A percentile compares a stretch with the other conserved stretches of the same genome.
These are phyloP conservation scores for Porpolomopsis calyptriformis DNA, from an alignment of 768 basidiomycete species.

Conservation along the genomic window DNA sequence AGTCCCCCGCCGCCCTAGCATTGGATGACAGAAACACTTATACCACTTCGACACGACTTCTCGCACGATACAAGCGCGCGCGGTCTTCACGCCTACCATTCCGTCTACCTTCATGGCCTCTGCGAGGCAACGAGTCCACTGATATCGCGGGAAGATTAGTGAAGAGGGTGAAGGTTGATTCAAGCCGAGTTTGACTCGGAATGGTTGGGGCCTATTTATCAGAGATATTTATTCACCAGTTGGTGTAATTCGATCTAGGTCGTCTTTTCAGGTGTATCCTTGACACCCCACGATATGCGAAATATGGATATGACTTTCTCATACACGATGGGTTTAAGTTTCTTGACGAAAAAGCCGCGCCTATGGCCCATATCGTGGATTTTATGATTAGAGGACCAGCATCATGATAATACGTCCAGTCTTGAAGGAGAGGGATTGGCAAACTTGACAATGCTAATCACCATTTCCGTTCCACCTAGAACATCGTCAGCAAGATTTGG, in stretches of 20 bases:
- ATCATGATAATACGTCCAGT: no score
- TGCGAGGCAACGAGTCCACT: neutral
- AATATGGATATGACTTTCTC: no score
- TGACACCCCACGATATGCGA: no score
- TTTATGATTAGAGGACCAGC: no score
- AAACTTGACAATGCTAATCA: no score
- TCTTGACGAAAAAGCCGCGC: no score
- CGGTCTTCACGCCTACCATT: neutral
- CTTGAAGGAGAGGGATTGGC: no score
- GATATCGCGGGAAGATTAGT: neutral
- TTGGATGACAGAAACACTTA: neutral
- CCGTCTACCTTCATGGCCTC: neutral
- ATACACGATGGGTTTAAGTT: no score
- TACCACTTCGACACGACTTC: slow-evolving; percentile 1
- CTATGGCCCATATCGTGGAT: no score
- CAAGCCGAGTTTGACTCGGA: neutral
- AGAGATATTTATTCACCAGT: neutral
- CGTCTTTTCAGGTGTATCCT: neutral
- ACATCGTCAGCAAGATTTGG: no score
- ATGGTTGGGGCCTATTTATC: neutral
- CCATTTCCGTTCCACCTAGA: neutral
- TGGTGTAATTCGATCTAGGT: neutral
- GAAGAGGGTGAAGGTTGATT: slow-evolving; percentile 1
- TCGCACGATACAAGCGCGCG: neutral
- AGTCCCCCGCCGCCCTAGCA: slow-evolving; percentile 2